A percentile compares a stretch with the other conserved stretches of the same genome.
Evolutionary conservation across 352 stramenopile species (phyloP).

Genomic region (Aphanomyces invadans): DNA sequence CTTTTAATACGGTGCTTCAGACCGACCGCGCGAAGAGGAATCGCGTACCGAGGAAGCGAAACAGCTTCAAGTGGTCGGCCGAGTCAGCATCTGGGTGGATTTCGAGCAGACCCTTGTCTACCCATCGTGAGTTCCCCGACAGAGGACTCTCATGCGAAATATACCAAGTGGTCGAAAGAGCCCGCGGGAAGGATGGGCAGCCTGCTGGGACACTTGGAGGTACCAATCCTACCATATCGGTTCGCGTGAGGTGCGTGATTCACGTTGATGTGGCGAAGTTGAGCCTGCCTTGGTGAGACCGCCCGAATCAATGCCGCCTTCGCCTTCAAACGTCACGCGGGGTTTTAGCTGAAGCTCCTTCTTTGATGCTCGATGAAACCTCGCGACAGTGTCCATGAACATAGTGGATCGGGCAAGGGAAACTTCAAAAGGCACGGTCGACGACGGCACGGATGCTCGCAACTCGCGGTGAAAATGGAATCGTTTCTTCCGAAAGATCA

Average conservation of each 20-base stretch:
- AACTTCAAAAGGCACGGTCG: conserved; percentile 35
- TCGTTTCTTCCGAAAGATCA: conserved; percentile 77
- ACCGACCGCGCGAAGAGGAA: not conserved
- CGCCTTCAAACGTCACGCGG: conserved; percentile 72
- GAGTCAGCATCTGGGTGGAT: conserved; percentile 38
- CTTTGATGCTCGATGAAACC: conserved; percentile 42
- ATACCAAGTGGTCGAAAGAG: conserved; percentile 36
- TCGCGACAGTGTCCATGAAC: conserved; percentile 56
- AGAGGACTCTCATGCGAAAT: too few relatives aligned
- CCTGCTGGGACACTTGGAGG: conserved; percentile 55
- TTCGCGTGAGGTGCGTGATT: too few relatives aligned
- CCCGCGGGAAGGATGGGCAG: conserved; percentile 29
- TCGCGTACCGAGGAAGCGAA: conserved; percentile 39
- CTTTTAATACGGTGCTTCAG: conserved; percentile 17
- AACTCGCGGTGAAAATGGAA: conserved; percentile 80
- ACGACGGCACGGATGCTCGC: conserved; percentile 36
- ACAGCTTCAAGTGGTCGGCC: conserved; percentile 35
- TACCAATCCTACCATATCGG: conserved; percentile 83
- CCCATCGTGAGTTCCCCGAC: too few relatives aligned
- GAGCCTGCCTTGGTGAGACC: conserved; percentile 61
- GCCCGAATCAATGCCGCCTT: conserved; percentile 81
- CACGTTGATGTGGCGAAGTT: too few relatives aligned
- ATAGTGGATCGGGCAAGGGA: conserved; percentile 46
- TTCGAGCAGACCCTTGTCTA: conserved; percentile 43
- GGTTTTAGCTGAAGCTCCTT: conserved; percentile 55